Conservation (phyloP, 768 basidiomycete species). For the Rhizopogon vesiculosus region DNA sequence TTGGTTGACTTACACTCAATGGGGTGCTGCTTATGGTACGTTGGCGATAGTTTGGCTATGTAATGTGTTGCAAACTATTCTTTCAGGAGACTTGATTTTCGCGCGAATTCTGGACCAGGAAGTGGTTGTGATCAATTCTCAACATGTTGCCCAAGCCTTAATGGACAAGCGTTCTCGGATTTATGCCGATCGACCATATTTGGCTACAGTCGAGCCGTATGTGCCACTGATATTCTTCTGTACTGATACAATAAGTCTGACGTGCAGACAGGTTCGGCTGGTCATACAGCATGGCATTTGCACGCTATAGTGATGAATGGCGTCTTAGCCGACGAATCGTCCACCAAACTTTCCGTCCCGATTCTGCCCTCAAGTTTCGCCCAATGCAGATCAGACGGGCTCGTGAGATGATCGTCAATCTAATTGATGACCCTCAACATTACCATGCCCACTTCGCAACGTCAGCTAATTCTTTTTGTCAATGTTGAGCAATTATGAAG, state of each 20-base stretch:
- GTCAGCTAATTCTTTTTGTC: slow-evolving; percentile 3
- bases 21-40: slow-evolving; percentile 7
- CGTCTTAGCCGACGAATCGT: slow-evolving; percentile 22
- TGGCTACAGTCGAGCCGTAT: not conserved
- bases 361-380: not conserved
- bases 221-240: not conserved
- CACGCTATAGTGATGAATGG: slow-evolving; percentile 1
- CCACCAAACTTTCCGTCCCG: slow-evolving; percentile 1
- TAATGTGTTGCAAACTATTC: too few relatives aligned
- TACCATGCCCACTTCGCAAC: slow-evolving; percentile 9
- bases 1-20: slow-evolving; percentile 11
- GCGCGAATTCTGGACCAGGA: too few relatives aligned
- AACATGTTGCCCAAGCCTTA: not conserved
- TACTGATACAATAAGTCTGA: not conserved
- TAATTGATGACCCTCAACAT: not conserved
- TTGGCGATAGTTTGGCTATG: not conserved
- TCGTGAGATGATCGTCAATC: not conserved
- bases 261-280: not conserved
- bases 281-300: not conserved
- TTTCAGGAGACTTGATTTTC: too few relatives aligned
- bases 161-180: slow-evolving; percentile 2
- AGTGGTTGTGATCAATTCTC: too few relatives aligned
- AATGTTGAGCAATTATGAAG: not conserved
- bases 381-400: slow-evolving; percentile 1
- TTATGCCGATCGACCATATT: slow-evolving; percentile 2